phyloP scores from a whole-genome alignment of 2,329 filamentous ascomycete genomes.

The Pseudovirgaria hyperparasitica region DNA sequence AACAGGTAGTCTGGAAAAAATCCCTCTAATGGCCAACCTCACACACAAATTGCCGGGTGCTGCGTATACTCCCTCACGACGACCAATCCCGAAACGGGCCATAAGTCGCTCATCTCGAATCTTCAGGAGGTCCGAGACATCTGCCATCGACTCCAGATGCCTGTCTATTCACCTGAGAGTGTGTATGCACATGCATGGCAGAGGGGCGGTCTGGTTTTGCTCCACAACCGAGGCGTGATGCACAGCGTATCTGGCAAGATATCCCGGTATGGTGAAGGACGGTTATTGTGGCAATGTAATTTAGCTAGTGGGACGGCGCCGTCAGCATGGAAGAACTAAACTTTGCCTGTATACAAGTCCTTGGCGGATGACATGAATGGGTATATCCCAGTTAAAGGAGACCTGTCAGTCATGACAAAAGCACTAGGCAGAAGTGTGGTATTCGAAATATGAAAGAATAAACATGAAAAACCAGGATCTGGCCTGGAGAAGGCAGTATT shows the following conservation, averaged over 20 bases:
- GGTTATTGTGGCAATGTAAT: conserved; percentile 16
- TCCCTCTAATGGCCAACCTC: conserved; percentile 7
- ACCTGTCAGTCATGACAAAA: too few relatives aligned
- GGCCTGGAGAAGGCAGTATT: too few relatives aligned
- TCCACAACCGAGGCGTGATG: conserved; percentile 17
- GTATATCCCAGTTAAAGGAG: too few relatives aligned
- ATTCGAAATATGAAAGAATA: too few relatives aligned
- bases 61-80: conserved; percentile 11
- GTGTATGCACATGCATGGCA: conserved; percentile 19
- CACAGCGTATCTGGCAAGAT: conserved; percentile 20
- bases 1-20: conserved; percentile 11
- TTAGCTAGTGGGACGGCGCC: too few relatives aligned
- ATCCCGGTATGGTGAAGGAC: conserved; percentile 7
- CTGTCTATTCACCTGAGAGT: conserved; percentile 13
- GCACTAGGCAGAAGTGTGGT: too few relatives aligned
- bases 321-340: too few relatives aligned
- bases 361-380: too few relatives aligned
- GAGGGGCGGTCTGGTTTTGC: conserved; percentile 13
- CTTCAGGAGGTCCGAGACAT: conserved; percentile 12
- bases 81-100: conserved; percentile 9
- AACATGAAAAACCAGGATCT: too few relatives aligned
- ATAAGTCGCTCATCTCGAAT: conserved; percentile 8
- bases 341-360: too few relatives aligned
- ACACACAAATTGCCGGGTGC: conserved; percentile 14
- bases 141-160: conserved; percentile 14